Percentiles rank a stretch among this genome's conserved stretches.
Conservation (phyloP, 1,284 basidiomycete species). For the Ganoderma sinense region DNA sequence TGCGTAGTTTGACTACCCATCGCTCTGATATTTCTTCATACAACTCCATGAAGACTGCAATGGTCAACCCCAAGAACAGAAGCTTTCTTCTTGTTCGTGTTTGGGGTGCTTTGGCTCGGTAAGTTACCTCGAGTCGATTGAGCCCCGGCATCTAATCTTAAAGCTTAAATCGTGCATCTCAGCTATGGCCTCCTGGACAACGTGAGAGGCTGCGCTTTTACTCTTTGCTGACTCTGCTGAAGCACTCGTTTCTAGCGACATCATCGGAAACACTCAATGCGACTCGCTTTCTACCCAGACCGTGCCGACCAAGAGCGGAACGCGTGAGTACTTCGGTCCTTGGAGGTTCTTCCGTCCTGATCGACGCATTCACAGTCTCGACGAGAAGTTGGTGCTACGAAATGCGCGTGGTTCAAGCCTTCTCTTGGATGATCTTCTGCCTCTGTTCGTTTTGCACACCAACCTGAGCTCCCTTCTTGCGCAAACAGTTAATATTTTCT, state of each 20-base stretch:
- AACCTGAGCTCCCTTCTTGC: neutral
- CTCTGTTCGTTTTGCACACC: constrained; percentile 52
- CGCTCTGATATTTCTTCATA: neutral
- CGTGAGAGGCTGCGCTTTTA: constrained; percentile 51
- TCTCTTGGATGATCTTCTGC: constrained; percentile 78
- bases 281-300: constrained; percentile 55
- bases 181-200: constrained; percentile 80
- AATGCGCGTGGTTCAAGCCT: constrained; percentile 79
- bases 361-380: constrained; percentile 52
- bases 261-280: constrained; percentile 72
- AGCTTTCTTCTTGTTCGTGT: constrained; percentile 57
- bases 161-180: neutral
- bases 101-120: constrained; percentile 75
- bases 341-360: constrained; percentile 1
- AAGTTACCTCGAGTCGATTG: constrained; percentile 34
- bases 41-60: constrained; percentile 54
- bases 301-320: constrained; percentile 60
- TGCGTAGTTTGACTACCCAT: constrained; percentile 20
- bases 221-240: constrained; percentile 13
- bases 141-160: neutral
- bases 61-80: constrained; percentile 75
- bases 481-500: neutral
- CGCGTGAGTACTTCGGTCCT: constrained; percentile 49
- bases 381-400: constrained; percentile 70
- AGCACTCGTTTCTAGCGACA: constrained; percentile 56